Percentiles rank a stretch among this genome's conserved stretches.
Conservation (phyloP, 345 rosid species). For the Pugionium dolabratum region DNA sequence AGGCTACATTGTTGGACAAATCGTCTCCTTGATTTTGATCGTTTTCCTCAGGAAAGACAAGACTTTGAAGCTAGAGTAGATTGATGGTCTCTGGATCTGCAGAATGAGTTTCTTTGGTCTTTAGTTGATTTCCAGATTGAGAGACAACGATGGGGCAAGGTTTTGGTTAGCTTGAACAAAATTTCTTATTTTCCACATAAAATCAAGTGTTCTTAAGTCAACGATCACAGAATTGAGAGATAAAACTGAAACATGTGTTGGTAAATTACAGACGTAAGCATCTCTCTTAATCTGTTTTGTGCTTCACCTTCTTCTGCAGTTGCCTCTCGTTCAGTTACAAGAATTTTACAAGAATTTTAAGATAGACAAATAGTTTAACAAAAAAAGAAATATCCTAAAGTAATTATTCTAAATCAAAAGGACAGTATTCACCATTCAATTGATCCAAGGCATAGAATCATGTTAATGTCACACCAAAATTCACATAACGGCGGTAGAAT, state of each 20-base stretch:
- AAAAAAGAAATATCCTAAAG: too few relatives aligned
- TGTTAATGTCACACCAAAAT: not conserved
- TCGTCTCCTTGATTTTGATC: conserved; percentile 45
- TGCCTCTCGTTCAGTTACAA: not conserved
- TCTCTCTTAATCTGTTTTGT: not conserved
- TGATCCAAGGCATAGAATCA: not conserved
- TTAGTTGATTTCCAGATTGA: conserved; percentile 21
- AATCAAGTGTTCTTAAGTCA: conserved; percentile 18
- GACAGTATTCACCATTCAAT: not conserved
- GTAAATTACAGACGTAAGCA: not conserved
- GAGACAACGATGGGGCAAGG: conserved; percentile 14
- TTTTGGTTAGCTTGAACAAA: conserved; percentile 22
- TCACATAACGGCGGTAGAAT: not conserved
- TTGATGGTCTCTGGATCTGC: conserved; percentile 2
- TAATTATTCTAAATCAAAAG: too few relatives aligned
- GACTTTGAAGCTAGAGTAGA: conserved; percentile 35
- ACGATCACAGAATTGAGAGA: conserved; percentile 1
- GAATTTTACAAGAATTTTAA: too few relatives aligned
- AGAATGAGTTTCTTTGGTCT: conserved; percentile 15
- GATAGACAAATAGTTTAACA: too few relatives aligned
- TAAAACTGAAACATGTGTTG: not conserved
- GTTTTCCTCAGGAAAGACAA: conserved; percentile 29
- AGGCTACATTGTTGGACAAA: conserved; percentile 59
- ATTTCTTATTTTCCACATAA: not conserved
- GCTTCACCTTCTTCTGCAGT: not conserved